These are phyloP conservation scores for Melaleuca alternifolia DNA, from an alignment of 345 rosid species.

Conservation along the genomic window DNA sequence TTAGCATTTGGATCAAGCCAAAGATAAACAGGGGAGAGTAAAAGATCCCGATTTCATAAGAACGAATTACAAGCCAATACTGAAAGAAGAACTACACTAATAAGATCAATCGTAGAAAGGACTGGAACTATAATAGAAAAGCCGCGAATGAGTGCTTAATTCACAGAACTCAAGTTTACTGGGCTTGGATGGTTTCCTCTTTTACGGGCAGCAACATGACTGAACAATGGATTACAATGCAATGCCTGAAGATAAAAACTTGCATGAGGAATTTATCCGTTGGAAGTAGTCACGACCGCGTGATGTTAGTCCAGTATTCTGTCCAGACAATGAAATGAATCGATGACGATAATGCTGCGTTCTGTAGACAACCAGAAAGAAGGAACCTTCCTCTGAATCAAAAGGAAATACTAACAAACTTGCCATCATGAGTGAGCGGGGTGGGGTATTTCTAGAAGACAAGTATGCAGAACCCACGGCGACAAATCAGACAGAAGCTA, in stretches of 20 bases:
- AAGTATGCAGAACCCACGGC: neutral
- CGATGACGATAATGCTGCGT: neutral
- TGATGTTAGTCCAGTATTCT: neutral
- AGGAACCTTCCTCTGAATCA: neutral
- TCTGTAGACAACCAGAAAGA: neutral
- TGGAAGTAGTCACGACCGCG: neutral
- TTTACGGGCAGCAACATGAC: neutral
- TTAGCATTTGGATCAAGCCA: neutral
- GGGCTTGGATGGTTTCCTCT: too few species aligned
- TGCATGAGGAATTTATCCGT: neutral
- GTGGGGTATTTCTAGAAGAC: neutral
- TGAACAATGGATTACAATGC: neutral
- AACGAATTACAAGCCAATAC: neutral
- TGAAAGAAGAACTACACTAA: neutral
- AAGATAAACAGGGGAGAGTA: neutral
- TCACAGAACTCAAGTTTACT: neutral
- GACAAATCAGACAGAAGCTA: neutral
- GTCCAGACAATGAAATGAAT: neutral
- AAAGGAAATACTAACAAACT: neutral
- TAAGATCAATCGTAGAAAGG: neutral
- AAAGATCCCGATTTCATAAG: neutral
- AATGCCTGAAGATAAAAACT: neutral
- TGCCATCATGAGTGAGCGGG: neutral
- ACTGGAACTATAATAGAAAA: neutral
- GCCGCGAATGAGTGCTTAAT: too few species aligned